Evolutionary conservation across 176 grass and related monocot genomes (phyloP).

Genomic region (Musa troglodytarum): DNA sequence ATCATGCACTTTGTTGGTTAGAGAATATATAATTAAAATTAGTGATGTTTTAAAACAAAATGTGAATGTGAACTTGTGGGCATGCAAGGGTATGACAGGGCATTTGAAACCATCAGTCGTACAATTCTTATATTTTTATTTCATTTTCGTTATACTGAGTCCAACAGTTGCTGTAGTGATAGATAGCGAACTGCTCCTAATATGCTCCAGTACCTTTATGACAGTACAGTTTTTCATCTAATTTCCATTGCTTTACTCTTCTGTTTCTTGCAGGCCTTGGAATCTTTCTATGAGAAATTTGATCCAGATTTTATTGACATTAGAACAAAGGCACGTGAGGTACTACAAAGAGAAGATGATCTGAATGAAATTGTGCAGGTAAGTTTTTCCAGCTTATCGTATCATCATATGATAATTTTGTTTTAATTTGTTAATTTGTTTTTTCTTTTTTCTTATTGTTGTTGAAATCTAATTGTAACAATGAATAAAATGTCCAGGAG

Average conservation of each 20-base stretch:
- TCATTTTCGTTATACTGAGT: neutral
- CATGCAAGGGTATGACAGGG: neutral
- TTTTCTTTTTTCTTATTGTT: neutral
- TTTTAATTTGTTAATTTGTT: neutral
- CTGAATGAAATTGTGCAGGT: constrained; percentile 97
- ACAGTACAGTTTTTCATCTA: neutral
- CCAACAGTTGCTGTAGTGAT: neutral
- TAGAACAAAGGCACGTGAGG: constrained; percentile 89
- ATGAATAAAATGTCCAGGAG: neutral
- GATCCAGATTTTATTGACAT: constrained; percentile 87
- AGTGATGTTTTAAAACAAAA: neutral
- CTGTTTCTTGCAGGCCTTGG: constrained; percentile 47
- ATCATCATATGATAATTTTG: constrained; percentile 11
- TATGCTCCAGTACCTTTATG: neutral
- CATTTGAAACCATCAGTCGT: neutral
- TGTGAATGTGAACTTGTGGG: neutral
- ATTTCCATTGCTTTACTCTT: neutral
- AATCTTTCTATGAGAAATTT: constrained; percentile 63
- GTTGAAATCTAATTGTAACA: neutral
- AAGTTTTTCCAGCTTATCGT: constrained; percentile 20
- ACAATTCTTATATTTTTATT: neutral
- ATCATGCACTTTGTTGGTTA: neutral
- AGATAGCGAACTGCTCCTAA: too few relatives aligned
- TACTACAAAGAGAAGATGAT: constrained; percentile 83
- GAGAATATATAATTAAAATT: neutral